Evolutionary conservation across 768 basidiomycete genomes (phyloP).

Genomic region (Daedalea quercina): DNA sequence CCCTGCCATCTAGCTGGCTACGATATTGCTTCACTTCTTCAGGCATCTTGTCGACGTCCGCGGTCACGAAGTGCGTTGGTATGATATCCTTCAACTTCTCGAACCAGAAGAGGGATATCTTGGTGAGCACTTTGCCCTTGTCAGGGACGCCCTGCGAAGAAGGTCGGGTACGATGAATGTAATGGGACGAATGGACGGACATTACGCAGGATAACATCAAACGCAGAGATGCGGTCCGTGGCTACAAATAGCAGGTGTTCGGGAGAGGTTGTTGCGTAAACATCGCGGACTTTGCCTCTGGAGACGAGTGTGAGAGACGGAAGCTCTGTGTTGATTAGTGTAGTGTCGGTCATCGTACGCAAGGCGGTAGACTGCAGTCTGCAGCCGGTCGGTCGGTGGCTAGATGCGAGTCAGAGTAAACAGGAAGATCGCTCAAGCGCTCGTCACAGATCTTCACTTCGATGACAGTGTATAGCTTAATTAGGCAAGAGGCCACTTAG

Average conservation of each 20-base stretch:
- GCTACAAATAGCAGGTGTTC: constrained; percentile 87
- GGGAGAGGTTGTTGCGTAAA: constrained; percentile 71
- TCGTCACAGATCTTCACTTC: no score
- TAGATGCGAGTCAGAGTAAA: no score
- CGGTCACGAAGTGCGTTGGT: constrained; percentile 86
- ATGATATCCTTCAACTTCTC: constrained; percentile 70
- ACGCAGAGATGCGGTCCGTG: constrained; percentile 93
- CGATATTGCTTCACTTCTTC: constrained; percentile 66
- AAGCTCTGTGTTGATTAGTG: constrained; percentile 50
- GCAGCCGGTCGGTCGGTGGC: no score
- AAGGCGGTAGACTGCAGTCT: neutral
- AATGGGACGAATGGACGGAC: constrained; percentile 43
- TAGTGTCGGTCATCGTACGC: constrained; percentile 8
- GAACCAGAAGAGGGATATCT: constrained; percentile 96
- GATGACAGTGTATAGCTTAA: no score
- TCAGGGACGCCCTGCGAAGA: constrained; percentile 78
- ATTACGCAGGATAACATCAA: constrained; percentile 91
- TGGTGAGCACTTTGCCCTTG: constrained; percentile 86
- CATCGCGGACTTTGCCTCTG: constrained; percentile 93
- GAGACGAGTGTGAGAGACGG: constrained; percentile 66
- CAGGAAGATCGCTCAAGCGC: neutral
- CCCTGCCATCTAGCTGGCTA: constrained; percentile 72
- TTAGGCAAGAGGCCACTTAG: no score
- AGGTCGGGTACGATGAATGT: neutral
- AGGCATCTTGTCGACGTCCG: constrained; percentile 77